Evolutionary conservation across 1,139 yeast genomes (phyloP).

Genomic region (Arxiozyma bovina): DNA sequence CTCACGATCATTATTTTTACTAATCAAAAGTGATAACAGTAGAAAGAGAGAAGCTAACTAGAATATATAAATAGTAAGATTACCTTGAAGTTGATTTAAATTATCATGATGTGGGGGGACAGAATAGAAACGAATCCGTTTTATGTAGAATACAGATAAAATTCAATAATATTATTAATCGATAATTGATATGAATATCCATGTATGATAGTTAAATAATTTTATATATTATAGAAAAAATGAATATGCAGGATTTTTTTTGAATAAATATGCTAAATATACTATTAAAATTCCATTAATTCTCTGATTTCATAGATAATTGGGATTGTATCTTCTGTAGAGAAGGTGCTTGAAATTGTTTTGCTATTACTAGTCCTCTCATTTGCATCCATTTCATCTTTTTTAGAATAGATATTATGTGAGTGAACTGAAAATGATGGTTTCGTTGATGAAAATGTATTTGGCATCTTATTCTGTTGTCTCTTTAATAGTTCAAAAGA

Average conservation of each 20-base stretch:
- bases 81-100: too few relatives aligned
- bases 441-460: not conserved
- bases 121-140: not conserved
- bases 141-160: too few relatives aligned
- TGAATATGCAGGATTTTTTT: not conserved
- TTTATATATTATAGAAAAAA: too few relatives aligned
- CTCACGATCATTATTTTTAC: too few relatives aligned
- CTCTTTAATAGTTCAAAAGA: slow-evolving; percentile 25
- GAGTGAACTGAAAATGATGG: not conserved
- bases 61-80: too few relatives aligned
- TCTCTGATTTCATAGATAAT: slow-evolving; percentile 22
- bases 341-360: slow-evolving; percentile 1
- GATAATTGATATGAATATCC: not conserved
- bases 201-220: too few relatives aligned
- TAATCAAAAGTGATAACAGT: too few relatives aligned
- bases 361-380: not conserved
- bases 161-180: too few relatives aligned
- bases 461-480: slow-evolving; percentile 1
- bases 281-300: slow-evolving; percentile 4
- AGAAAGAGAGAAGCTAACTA: too few relatives aligned
- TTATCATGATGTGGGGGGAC: too few relatives aligned
- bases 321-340: slow-evolving; percentile 24
- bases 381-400: not conserved
- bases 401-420: not conserved
- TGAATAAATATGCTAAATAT: not conserved